Conservation (phyloP, 805 yeast genomes). For the Wickerhamomyces subpelliculosus region DNA sequence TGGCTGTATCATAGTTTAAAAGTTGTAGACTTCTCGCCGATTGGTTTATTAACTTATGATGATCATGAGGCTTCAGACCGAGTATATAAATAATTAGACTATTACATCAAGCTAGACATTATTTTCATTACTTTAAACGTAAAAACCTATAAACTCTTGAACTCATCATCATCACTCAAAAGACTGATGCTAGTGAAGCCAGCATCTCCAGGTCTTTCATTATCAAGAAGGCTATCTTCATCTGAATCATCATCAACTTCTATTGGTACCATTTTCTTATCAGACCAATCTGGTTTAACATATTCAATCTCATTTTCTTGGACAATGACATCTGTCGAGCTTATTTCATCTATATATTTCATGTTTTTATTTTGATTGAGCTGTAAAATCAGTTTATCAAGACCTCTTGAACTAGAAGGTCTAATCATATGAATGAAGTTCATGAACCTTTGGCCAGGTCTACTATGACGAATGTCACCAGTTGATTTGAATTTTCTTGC, state of each 20-base stretch:
- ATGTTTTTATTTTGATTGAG: conserved; percentile 1
- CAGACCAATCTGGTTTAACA: background rate
- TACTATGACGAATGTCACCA: conserved; percentile 11
- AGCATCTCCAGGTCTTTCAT: conserved; percentile 9
- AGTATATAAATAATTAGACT: too few species aligned
- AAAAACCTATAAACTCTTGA: conserved; percentile 2
- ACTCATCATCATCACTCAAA: conserved; percentile 6
- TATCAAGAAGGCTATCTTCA: background rate
- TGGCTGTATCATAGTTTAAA: too few species aligned
- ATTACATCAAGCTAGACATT: too few species aligned
- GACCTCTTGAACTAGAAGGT: conserved; percentile 4
- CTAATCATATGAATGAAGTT: conserved; percentile 6
- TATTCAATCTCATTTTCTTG: background rate
- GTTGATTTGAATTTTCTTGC: conserved; percentile 4
- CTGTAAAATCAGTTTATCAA: conserved; percentile 6
- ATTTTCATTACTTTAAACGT: too few species aligned
- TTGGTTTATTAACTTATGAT: too few species aligned
- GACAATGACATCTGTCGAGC: conserved; percentile 3
- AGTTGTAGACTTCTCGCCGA: too few species aligned
- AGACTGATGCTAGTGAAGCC: conserved; percentile 6
- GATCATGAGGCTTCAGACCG: too few species aligned
- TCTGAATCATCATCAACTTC: conserved; percentile 1
- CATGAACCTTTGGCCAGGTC: conserved; percentile 8
- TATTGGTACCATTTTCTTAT: background rate
- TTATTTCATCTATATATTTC: background rate